These are phyloP conservation scores for Phialocephala sp. DNA, from an alignment of 2,329 filamentous ascomycete species.

Conservation along the genomic window DNA sequence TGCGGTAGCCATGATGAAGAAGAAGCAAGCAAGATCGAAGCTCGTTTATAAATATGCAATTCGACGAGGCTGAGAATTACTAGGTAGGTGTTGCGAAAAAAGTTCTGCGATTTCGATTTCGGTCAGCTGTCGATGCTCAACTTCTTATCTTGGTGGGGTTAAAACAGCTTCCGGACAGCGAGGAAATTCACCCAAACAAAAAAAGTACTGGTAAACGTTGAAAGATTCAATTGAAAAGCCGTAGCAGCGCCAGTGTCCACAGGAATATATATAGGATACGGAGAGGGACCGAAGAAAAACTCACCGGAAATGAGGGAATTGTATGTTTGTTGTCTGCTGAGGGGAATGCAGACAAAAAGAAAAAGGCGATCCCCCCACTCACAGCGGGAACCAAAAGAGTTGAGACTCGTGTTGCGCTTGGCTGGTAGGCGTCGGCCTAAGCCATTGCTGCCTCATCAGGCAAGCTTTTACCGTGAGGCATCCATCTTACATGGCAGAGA, in stretches of 20 bases:
- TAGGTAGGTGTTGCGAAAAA: slow-evolving; percentile 8
- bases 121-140: slow-evolving; percentile 23
- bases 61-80: slow-evolving; percentile 7
- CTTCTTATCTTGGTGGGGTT: slow-evolving; percentile 27
- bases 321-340: not conserved
- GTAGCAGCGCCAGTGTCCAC: not conserved
- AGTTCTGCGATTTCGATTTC: not conserved
- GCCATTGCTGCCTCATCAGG: not conserved
- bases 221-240: slow-evolving; percentile 3
- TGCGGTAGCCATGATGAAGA: slow-evolving; percentile 59
- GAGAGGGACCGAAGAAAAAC: slow-evolving; percentile 13
- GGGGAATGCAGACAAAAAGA: slow-evolving; percentile 9
- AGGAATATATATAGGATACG: slow-evolving; percentile 1
- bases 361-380: slow-evolving; percentile 8
- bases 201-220: not conserved
- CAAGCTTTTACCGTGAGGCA: no score
- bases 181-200: slow-evolving; percentile 8
- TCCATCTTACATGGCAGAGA: no score
- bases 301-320: slow-evolving; percentile 27
- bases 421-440: not conserved
- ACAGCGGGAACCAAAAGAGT: not conserved
- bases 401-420: not conserved
- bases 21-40: not conserved
- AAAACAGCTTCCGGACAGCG: slow-evolving; percentile 16
- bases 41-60: not conserved